Evolutionary conservation across 208 protist genomes (phyloP).

Genomic region (Leishmania amazonensis): DNA sequence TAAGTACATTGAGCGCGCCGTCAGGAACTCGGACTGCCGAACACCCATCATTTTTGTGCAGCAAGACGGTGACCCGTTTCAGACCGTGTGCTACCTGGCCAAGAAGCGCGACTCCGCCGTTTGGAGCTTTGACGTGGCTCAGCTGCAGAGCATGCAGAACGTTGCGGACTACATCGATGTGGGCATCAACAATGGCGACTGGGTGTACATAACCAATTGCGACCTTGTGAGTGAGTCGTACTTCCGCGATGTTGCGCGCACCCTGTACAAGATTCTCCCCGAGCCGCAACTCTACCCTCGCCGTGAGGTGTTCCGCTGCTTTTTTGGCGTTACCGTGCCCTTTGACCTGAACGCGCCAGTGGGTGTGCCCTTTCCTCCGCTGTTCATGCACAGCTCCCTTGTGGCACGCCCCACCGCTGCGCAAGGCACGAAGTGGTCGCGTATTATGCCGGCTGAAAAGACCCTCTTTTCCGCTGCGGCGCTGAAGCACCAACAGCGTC

Average conservation of each 20-base stretch:
- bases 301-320: slow-evolving; percentile 83
- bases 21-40: slow-evolving; percentile 88
- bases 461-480: slow-evolving; percentile 42
- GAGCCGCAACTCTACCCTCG: slow-evolving; percentile 81
- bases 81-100: slow-evolving; percentile 70
- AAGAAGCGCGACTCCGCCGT: slow-evolving; percentile 64
- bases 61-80: slow-evolving; percentile 84
- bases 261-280: slow-evolving; percentile 69
- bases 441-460: slow-evolving; percentile 57
- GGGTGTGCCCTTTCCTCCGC: slow-evolving; percentile 62
- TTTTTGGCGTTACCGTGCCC: slow-evolving; percentile 63
- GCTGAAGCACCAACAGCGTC: slow-evolving; percentile 58
- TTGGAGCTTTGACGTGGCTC: slow-evolving; percentile 78
- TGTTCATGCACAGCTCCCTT: slow-evolving; percentile 79
- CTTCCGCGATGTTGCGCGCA: slow-evolving; percentile 77
- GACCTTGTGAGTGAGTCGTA: slow-evolving; percentile 52
- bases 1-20: slow-evolving; percentile 63
- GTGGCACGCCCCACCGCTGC: slow-evolving; percentile 45
- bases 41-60: slow-evolving; percentile 80
- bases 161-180: slow-evolving; percentile 90
- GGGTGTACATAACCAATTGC: slow-evolving; percentile 87
- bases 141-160: slow-evolving; percentile 65
- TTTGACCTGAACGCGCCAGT: slow-evolving; percentile 74
- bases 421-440: slow-evolving; percentile 59
- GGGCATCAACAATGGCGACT: slow-evolving; percentile 88